Base-by-base conservation (phyloP, 2,329 filamentous ascomycete genomes). In the Fusarium abutilonis region DNA sequence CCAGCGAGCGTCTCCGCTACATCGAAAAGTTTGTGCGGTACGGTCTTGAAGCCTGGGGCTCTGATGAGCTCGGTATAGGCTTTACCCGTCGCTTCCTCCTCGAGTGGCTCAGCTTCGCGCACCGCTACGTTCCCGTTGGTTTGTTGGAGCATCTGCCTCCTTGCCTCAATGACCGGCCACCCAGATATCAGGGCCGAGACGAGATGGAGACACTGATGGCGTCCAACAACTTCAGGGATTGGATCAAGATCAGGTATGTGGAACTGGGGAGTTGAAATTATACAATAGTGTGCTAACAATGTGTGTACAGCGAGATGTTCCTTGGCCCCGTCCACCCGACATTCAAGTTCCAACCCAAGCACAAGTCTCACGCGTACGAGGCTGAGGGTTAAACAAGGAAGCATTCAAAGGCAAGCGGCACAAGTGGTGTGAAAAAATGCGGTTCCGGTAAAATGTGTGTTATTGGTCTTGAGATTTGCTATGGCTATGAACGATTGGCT, bases 341-440 rank as follows among this genome's bases (percentile, higher is more conserved):
- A 70, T 99, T 98, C 83, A 89, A 90, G 66, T 99, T 98, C 78
- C 88, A 94, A 78, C 95, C 95, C 4, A 99, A 99, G 82, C 95
- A 99, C 81, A 98, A 97, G 82, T 95, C 92, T 42, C 96, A 96
- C 74, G 86, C 89, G 49, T 97, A 97, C 44, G 92, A 93, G 76
- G 89, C 88, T 2, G 88, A 92, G 72, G 89, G 89, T 44, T 89
- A 76, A 68, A 38, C 4, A 17, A 29, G 2, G 34, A 28, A 21
- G 13, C 5, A 45, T 39, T 19, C 6, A 32, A 45, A 45, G 17
- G 44, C 21, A 13, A 54, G 34, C 13, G 31, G 56, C 38, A 40
- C 23, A 42, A 9, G 15, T 9, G 36, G 4, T 11, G 17, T n/a
- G 19, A 26, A 34, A 44, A 26, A 40, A 57, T 23, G 26, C 15